Evolutionary conservation across 1,284 basidiomycete species (phyloP).

Genomic region (Heterobasidion irregulare): DNA sequence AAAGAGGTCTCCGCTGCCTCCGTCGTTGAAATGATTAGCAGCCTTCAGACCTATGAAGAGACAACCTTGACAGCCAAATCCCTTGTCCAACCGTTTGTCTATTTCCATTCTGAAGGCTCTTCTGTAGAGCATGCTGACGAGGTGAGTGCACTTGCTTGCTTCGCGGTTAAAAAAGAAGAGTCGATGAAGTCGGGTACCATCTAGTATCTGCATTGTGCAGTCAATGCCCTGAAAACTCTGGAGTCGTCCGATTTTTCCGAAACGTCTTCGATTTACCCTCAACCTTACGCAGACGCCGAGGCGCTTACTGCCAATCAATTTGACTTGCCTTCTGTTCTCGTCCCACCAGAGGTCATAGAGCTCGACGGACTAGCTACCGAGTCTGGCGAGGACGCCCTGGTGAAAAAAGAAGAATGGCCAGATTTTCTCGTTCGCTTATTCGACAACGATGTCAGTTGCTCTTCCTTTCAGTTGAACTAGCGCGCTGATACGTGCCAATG

Average conservation of each 20-base stretch:
- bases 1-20: conserved; percentile 40
- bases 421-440: conserved; percentile 70
- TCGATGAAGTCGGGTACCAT: not conserved
- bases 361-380: conserved; percentile 60
- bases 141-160: conserved; percentile 25
- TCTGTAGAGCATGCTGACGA: conserved; percentile 48
- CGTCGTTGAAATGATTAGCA: conserved; percentile 54
- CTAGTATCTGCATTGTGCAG: conserved; percentile 58
- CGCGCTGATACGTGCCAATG: conserved; percentile 1
- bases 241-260: conserved; percentile 50
- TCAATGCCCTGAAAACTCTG: conserved; percentile 45
- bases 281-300: conserved; percentile 44
- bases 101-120: conserved; percentile 35
- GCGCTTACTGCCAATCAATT: conserved; percentile 43
- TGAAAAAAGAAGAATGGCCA: conserved; percentile 76
- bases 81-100: conserved; percentile 51
- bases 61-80: conserved; percentile 46
- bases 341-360: conserved; percentile 84
- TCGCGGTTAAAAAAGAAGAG: not conserved
- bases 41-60: conserved; percentile 60
- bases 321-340: conserved; percentile 69
- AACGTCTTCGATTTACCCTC: conserved; percentile 48
- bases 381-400: conserved; percentile 53
- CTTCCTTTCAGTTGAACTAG: not conserved
- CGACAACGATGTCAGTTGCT: conserved; percentile 58